Conservation (phyloP, 2,329 filamentous ascomycete species). For the Monosporascus sp. region DNA sequence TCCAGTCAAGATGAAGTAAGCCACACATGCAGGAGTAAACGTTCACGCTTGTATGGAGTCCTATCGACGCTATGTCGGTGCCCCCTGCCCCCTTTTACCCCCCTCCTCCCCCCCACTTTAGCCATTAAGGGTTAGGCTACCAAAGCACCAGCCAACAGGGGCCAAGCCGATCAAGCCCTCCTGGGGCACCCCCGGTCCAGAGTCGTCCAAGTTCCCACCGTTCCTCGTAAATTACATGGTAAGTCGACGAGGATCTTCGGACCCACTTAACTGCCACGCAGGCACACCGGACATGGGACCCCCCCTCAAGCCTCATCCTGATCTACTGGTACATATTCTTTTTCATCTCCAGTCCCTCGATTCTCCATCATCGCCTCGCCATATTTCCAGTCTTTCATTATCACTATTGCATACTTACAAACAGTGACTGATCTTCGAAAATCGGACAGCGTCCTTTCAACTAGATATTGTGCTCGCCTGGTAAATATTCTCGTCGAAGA, state of each 20-base stretch:
- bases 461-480: constrained; percentile 14
- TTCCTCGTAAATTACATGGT: not conserved
- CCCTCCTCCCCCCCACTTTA: no score
- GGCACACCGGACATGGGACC: not conserved
- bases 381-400: constrained; percentile 12
- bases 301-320: not conserved
- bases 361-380: not conserved
- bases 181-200: not conserved
- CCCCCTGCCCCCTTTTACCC: no score
- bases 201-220: not conserved
- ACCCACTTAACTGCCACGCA: not conserved
- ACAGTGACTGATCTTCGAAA: constrained; percentile 10
- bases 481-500: constrained; percentile 10
- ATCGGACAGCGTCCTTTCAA: constrained; percentile 15
- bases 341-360: not conserved
- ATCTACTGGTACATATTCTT: not conserved
- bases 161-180: not conserved
- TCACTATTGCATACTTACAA: not conserved
- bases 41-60: not conserved
- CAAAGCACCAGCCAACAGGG: not conserved
- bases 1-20: constrained; percentile 15
- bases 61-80: no score
- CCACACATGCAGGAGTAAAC: not conserved
- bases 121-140: no score
- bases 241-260: not conserved